phyloP scores from a whole-genome alignment of 805 yeast genomes.

The Novakomyces olei region DNA sequence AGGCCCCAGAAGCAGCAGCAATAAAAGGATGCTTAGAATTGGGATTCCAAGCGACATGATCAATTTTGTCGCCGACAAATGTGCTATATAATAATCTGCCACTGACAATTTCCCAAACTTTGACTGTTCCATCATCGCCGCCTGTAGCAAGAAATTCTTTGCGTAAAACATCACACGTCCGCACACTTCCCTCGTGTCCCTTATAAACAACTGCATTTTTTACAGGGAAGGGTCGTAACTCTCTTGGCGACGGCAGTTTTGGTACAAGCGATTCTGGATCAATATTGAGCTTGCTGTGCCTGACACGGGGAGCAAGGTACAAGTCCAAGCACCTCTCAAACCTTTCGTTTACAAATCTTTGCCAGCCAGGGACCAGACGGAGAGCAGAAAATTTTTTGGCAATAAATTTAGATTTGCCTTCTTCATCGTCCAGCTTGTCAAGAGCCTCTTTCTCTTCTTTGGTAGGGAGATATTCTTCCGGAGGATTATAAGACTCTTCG shows the following conservation, averaged over 20 bases:
- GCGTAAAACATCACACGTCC: conserved; percentile 69
- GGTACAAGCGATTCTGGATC: conserved; percentile 94
- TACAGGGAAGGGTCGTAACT: conserved; percentile 89
- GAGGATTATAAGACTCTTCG: conserved; percentile 94
- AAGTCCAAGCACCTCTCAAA: conserved; percentile 87
- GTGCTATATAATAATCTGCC: no score
- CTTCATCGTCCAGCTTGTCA: conserved; percentile 48
- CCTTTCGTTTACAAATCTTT: conserved; percentile 63
- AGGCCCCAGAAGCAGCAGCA: conserved; percentile 11
- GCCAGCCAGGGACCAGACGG: conserved; percentile 85
- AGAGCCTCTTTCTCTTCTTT: conserved; percentile 57
- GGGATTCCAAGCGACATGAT: conserved; percentile 12
- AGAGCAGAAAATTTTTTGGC: conserved; percentile 67
- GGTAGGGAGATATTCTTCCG: conserved; percentile 70
- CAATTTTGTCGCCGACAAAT: no score
- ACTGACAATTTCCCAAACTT: conserved; percentile 90
- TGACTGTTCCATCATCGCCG: conserved; percentile 84
- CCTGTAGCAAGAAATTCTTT: conserved; percentile 96
- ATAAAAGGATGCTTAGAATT: conserved; percentile 18
- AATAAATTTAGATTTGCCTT: conserved; percentile 53
- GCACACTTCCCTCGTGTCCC: conserved; percentile 68
- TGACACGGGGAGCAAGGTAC: conserved; percentile 87
- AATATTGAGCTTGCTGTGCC: conserved; percentile 70
- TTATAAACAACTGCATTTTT: conserved; percentile 59
- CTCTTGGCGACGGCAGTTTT: conserved; percentile 89